Base-by-base conservation (phyloP, 148 eudicot genomes). In the Camellia granthamiana region DNA sequence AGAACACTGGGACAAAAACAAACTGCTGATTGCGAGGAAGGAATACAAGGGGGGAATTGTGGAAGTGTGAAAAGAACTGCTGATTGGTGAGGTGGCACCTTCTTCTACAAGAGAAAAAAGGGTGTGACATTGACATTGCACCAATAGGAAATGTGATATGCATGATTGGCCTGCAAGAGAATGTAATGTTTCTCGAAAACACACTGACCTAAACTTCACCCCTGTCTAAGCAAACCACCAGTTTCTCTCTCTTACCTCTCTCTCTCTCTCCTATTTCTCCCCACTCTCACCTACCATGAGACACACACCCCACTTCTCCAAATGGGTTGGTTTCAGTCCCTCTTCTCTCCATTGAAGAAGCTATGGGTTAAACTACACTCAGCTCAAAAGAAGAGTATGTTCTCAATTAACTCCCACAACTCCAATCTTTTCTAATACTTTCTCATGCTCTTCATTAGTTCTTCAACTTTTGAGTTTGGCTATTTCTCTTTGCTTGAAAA, bases 321-420 rank as follows among this genome's bases (percentile, higher is more conserved):
- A 55, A 94, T 94, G 98, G 97, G 98, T 84, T 94, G 98, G 97
- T 86, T 94, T 21, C 96, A 91, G 69, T 88, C 93, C 90, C 90
- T 94, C 88, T 64, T 91, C 89, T 89, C 93, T 84, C 98, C 98
- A 61, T 72, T 92, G 77, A 94, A 90, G 90, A 92, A 91, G 87
- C 82, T 92, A 47, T 91, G 94, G 92, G 55, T 92, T 79, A 92
- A 93, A 18, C 81, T 91, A 0, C 86, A 90, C 71, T 88, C 64
- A 55, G 71, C 92, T 80, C 92, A 81, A 54, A 86, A 85, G 74
- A 91, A 91, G 85, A 86, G 98, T 92, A 89, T 15, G n/a, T 16
- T 30, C 12, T 11, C 12, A 30, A 30, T 30, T 30, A 30, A 30
- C 38, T 30, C 38, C 38, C 38, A 30, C 38, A 30, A 30, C 38